A percentile compares a stretch with the other conserved stretches of the same genome.
Evolutionary conservation across 495 filamentous ascomycete genomes (phyloP).

Genomic region (Hyaloscypha finlandica): DNA sequence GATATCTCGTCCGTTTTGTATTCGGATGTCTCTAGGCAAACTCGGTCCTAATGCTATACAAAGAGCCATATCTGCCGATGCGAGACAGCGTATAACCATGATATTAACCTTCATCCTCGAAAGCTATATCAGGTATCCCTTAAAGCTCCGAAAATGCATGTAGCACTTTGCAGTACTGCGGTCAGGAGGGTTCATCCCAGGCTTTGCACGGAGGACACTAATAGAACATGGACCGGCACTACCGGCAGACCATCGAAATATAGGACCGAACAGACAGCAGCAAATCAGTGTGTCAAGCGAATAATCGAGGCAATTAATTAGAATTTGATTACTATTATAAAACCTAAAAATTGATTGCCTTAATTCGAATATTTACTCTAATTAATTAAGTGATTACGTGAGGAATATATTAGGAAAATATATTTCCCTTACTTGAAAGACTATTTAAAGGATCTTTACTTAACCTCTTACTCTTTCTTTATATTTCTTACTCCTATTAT

Average conservation of each 20-base stretch:
- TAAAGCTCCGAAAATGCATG: constrained; percentile 1
- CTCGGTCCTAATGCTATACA: background rate
- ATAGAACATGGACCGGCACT: background rate
- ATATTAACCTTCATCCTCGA: background rate
- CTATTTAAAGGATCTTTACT: too few species aligned
- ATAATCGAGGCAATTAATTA: too few species aligned
- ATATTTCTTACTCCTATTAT: too few species aligned
- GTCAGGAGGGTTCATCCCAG: background rate
- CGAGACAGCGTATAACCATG: background rate
- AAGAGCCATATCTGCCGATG: background rate
- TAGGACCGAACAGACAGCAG: background rate
- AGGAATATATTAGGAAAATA: too few species aligned
- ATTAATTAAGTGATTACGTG: too few species aligned
- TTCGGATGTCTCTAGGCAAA: background rate
- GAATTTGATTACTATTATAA: too few species aligned
- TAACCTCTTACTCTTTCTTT: too few species aligned
- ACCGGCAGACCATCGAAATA: background rate
- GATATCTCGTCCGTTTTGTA: constrained; percentile 5
- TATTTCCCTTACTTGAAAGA: too few species aligned
- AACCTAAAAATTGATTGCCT: too few species aligned
- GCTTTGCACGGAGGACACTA: background rate
- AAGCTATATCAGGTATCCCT: background rate
- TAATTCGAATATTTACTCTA: too few species aligned
- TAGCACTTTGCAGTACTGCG: background rate
- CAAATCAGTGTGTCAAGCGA: background rate